Conservation (phyloP, 1,284 basidiomycete species). For the Stygiomarasmius scandens region DNA sequence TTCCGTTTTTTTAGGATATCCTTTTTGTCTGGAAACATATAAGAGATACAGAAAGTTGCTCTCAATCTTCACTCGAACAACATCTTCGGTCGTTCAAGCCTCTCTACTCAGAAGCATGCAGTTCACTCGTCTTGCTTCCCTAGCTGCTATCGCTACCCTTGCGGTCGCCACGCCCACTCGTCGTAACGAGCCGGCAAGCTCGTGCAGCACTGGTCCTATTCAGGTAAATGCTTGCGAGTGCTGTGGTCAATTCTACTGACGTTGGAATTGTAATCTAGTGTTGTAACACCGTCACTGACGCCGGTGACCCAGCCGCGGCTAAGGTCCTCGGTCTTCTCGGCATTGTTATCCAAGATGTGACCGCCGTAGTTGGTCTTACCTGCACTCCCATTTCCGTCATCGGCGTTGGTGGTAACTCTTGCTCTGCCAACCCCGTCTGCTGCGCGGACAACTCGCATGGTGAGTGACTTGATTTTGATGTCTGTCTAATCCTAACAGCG, state of each 20-base stretch:
- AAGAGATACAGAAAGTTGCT: neutral
- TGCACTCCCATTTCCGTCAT: slow-evolving; percentile 25
- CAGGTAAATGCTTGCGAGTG: neutral
- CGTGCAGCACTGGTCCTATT: slow-evolving; percentile 8
- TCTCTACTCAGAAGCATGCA: neutral
- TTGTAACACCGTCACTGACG: slow-evolving; percentile 22
- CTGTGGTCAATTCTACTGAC: too few relatives aligned
- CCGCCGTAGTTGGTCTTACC: slow-evolving; percentile 18
- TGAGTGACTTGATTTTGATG: too few relatives aligned
- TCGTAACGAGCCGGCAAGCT: slow-evolving; percentile 7
- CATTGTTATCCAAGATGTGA: slow-evolving; percentile 19
- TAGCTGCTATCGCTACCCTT: slow-evolving; percentile 13
- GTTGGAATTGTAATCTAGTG: slow-evolving; percentile 15
- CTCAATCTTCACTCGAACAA: slow-evolving; percentile 4
- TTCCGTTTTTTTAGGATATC: neutral
- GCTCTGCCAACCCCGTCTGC: slow-evolving; percentile 20
- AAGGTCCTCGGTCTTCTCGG: slow-evolving; percentile 22
- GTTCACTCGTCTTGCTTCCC: slow-evolving; percentile 8
- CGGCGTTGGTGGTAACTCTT: too few relatives aligned
- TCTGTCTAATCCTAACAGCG: too few relatives aligned
- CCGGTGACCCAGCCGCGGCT: slow-evolving; percentile 2
- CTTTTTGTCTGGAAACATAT: neutral
- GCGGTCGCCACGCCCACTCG: slow-evolving; percentile 16
- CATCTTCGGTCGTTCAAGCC: neutral
- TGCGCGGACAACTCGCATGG: slow-evolving; percentile 4